phyloP scores from a whole-genome alignment of 441 rosid genomes.

The Brassica balearica region DNA sequence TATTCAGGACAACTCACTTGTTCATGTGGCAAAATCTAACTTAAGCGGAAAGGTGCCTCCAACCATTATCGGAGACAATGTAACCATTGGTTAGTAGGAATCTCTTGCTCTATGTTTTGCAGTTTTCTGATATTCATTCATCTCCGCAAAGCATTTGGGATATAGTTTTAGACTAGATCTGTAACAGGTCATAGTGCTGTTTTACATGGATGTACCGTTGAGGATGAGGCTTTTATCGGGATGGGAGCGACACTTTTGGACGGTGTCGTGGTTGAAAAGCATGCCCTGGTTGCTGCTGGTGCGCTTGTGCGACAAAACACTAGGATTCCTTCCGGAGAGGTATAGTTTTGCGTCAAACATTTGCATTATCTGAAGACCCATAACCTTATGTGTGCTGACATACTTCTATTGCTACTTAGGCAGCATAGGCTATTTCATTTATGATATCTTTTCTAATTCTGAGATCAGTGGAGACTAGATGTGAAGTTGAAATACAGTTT shows the following conservation, averaged over 20 bases:
- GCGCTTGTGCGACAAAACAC: slow-evolving; percentile 94
- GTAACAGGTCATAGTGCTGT: slow-evolving; percentile 92
- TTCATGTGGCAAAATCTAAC: slow-evolving; percentile 94
- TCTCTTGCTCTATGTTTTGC: neutral
- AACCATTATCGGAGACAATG: slow-evolving; percentile 86
- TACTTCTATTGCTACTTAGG: slow-evolving; percentile 18
- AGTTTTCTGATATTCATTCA: slow-evolving; percentile 9
- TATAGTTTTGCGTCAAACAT: slow-evolving; percentile 32
- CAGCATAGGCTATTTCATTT: slow-evolving; percentile 15
- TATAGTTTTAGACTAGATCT: slow-evolving; percentile 38
- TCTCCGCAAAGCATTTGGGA: slow-evolving; percentile 13
- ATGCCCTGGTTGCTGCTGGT: slow-evolving; percentile 96
- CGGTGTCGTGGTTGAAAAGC: slow-evolving; percentile 86
- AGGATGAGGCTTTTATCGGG: slow-evolving; percentile 90
- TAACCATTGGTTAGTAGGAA: slow-evolving; percentile 75
- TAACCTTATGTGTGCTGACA: neutral
- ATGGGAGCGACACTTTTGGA: slow-evolving; percentile 96
- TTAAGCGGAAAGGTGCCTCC: slow-evolving; percentile 91
- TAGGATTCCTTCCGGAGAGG: slow-evolving; percentile 89
- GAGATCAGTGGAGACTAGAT: neutral
- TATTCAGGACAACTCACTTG: slow-evolving; percentile 95
- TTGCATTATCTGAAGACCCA: slow-evolving; percentile 1
- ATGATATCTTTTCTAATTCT: slow-evolving; percentile 2
- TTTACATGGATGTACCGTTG: slow-evolving; percentile 96
- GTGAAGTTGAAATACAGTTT: slow-evolving; percentile 9